A percentile compares a stretch with the other conserved stretches of the same genome.
Conservation (phyloP, 2,329 filamentous ascomycete genomes). For the Zasmidium cellare region DNA sequence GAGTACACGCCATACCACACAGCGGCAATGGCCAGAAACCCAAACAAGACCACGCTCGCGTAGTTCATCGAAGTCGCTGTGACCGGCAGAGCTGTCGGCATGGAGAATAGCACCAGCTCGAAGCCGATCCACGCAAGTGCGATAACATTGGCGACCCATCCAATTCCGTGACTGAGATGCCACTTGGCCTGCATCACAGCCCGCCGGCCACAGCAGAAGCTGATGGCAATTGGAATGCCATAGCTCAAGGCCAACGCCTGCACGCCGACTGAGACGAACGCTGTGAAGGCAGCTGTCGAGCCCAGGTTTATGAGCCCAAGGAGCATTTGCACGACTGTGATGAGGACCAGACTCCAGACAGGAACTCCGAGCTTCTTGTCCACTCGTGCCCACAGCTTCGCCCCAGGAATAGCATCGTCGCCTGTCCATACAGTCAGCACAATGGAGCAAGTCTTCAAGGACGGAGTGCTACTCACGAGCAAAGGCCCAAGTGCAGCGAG, state of each 20-base stretch:
- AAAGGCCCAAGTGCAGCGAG: constrained; percentile 48
- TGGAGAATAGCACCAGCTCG: constrained; percentile 48
- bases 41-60: constrained; percentile 56
- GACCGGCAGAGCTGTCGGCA: constrained; percentile 56
- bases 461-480: constrained; percentile 31
- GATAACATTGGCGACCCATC: constrained; percentile 25
- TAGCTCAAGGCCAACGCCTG: constrained; percentile 59
- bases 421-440: not conserved
- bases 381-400: constrained; percentile 40
- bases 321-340: constrained; percentile 50
- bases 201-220: constrained; percentile 38
- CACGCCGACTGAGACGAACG: constrained; percentile 56
- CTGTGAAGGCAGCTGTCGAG: constrained; percentile 49
- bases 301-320: constrained; percentile 53
- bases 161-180: constrained; percentile 35
- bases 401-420: constrained; percentile 46
- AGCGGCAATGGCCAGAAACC: constrained; percentile 43
- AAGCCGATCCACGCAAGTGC: constrained; percentile 30
- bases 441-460: not conserved
- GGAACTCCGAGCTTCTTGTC: constrained; percentile 41
- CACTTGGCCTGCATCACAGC: constrained; percentile 17
- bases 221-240: constrained; percentile 53
- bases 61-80: constrained; percentile 58
- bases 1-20: constrained; percentile 2
- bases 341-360: constrained; percentile 43